Base-by-base conservation (phyloP, 768 basidiomycete species). In the Mycena leptocephala region DNA sequence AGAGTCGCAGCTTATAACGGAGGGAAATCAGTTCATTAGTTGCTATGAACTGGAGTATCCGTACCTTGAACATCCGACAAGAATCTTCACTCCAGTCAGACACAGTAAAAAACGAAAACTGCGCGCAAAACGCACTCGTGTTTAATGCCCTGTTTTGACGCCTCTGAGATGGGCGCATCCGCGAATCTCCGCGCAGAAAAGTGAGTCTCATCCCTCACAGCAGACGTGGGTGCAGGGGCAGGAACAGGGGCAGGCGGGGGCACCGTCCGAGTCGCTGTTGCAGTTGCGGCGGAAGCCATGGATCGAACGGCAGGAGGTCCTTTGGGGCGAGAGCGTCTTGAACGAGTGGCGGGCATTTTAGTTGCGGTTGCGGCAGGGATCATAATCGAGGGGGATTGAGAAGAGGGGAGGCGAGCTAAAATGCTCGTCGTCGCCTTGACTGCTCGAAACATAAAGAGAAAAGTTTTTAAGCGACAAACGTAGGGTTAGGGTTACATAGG, bases 61-160 rank as follows among this genome's bases (percentile, higher is more conserved):
- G 39, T 39, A 86, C 88, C 88, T 85, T 90, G 89, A 20, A 89
- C 89, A 74, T 90, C 88, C 30, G 88, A 87, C 84, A 90, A 80
- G 73, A 84, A 86, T 76, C 88, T 88, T 67, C 41, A 26, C 59
- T 56, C 7, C 26, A 43, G 53, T 76, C 14, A 75, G 51, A 24
- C 13, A 64, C 20, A 32, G 39, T 11, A 26, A 56, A 55, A 64
- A 37, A 32, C 41, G 59, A 24, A 55, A 46, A 41, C 35, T 62
- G 55, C 22, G 55, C n/a, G 46, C 58, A 39, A 74, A 65, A 79
- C 88, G 66, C 79, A 89, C 86, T 89, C 86, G 77, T 90, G 87
- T 74, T 80, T 82, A 35, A 90, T 87, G 0, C 85, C 86, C 70
- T 75, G 79, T 79, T 89, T 89, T 20, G 87, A 87, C 20, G 75